These are phyloP conservation scores for Ascochyta koolunga DNA, from an alignment of 2,329 filamentous ascomycete genomes.

Conservation along the genomic window DNA sequence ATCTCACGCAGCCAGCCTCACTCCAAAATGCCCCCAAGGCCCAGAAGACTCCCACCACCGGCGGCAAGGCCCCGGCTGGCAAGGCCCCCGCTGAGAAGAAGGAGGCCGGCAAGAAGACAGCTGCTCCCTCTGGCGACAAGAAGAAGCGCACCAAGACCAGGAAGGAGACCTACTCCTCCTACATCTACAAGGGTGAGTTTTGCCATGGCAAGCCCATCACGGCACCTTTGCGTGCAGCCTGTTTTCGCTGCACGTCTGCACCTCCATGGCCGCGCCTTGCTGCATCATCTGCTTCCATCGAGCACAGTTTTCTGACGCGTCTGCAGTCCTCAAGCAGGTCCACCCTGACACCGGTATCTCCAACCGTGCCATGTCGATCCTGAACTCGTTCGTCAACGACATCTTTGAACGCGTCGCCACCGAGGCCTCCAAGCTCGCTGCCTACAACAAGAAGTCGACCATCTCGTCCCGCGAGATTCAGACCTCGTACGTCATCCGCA, in stretches of 20 bases:
- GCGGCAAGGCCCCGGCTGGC: conserved; percentile 86
- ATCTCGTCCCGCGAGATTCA: conserved; percentile 99
- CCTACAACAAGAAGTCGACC: conserved; percentile 99
- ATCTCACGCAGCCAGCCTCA: conserved; percentile 15
- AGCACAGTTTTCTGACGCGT: conserved; percentile 17
- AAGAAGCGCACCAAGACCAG: conserved; percentile 99
- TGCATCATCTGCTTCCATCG: conserved; percentile 41
- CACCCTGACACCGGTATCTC: conserved; percentile 99
- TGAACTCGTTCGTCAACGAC: conserved; percentile 99
- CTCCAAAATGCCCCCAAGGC: conserved; percentile 94
- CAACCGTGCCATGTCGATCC: conserved; percentile 99
- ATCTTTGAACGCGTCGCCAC: conserved; percentile 99
- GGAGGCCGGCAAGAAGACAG: conserved; percentile 99
- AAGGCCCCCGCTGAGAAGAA: conserved; percentile 95
- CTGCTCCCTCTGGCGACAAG: conserved; percentile 92
- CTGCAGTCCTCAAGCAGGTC: conserved; percentile 95
- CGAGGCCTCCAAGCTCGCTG: conserved; percentile 97
- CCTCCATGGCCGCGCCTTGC: conserved; percentile 7
- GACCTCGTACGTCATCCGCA: conserved; percentile 72
- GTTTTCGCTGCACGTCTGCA: background rate
- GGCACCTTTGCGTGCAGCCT: conserved; percentile 19
- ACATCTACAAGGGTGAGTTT: conserved; percentile 98
- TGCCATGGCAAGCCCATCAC: conserved; percentile 4
- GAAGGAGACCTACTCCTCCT: conserved; percentile 99
- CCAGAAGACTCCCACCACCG: conserved; percentile 94